A percentile compares a stretch with the other conserved stretches of the same genome.
These are phyloP conservation scores for Solanum tarapatanum DNA, from an alignment of 257 asterid species.

Conservation along the genomic window DNA sequence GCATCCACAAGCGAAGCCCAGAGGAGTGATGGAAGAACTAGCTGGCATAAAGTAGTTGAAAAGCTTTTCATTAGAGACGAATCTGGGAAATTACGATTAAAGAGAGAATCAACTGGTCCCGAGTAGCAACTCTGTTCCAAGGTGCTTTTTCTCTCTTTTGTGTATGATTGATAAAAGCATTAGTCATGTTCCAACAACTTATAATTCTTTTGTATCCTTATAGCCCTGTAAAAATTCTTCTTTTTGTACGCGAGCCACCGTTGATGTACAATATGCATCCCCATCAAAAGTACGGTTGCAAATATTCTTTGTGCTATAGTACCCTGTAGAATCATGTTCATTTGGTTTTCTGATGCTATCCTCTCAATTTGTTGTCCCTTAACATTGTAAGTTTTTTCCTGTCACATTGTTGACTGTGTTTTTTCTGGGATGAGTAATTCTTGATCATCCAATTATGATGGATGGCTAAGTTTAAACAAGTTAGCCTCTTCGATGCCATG, in stretches of 20 bases:
- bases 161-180: background rate
- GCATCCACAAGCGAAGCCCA: slow-evolving; percentile 11
- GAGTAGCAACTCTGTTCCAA: background rate
- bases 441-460: background rate
- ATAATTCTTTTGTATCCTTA: background rate
- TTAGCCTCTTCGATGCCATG: background rate
- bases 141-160: background rate
- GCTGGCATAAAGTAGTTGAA: slow-evolving; percentile 55
- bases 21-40: slow-evolving; percentile 30
- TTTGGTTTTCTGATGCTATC: background rate
- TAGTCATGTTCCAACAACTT: background rate
- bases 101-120: background rate
- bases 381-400: background rate
- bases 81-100: slow-evolving; percentile 21
- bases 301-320: background rate
- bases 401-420: background rate
- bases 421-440: background rate
- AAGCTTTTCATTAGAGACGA: slow-evolving; percentile 49
- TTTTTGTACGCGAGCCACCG: background rate
- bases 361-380: background rate
- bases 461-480: background rate
- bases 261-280: background rate
- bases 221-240: background rate
- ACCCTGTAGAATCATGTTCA: background rate
- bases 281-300: background rate